phyloP scores from a whole-genome alignment of 2,329 filamentous ascomycete species.

The Graphilbum fragrans region DNA sequence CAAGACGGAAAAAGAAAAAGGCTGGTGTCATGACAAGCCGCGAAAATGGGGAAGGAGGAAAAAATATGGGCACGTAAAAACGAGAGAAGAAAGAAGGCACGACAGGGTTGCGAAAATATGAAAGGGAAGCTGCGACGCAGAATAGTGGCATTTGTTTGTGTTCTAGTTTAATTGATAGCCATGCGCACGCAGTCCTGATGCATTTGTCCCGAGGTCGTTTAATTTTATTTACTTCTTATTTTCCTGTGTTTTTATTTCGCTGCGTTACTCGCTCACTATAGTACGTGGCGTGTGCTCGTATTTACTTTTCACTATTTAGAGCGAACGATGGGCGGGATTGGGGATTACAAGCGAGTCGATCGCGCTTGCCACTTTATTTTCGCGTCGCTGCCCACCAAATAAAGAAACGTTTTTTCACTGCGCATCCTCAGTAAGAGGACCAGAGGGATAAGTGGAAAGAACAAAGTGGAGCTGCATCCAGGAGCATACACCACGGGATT shows the following conservation, averaged over 20 bases:
- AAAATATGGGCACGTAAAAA: not conserved
- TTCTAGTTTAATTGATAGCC: not conserved
- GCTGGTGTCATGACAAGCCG: not conserved
- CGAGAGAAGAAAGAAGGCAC: not conserved
- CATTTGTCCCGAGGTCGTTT: too few relatives aligned
- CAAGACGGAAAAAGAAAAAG: not conserved
- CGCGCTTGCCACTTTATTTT: conserved; percentile 11
- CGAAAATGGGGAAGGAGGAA: not conserved
- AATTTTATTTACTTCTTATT: not conserved
- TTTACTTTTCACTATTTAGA: too few relatives aligned
- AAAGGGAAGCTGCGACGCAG: not conserved
- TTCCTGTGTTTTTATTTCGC: not conserved
- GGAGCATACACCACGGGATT: too few relatives aligned
- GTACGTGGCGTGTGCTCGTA: too few relatives aligned
- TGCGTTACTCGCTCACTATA: too few relatives aligned
- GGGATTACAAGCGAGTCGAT: too few relatives aligned
- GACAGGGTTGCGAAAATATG: not conserved
- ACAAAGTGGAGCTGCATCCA: too few relatives aligned
- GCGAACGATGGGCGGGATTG: too few relatives aligned
- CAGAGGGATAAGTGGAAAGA: not conserved
- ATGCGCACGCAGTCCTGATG: not conserved
- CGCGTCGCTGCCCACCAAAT: conserved; percentile 4
- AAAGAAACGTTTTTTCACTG: not conserved
- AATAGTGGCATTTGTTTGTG: not conserved
- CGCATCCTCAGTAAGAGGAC: not conserved